Conservation (phyloP, 768 basidiomycete genomes). For the Leccinum longicurvipes region DNA sequence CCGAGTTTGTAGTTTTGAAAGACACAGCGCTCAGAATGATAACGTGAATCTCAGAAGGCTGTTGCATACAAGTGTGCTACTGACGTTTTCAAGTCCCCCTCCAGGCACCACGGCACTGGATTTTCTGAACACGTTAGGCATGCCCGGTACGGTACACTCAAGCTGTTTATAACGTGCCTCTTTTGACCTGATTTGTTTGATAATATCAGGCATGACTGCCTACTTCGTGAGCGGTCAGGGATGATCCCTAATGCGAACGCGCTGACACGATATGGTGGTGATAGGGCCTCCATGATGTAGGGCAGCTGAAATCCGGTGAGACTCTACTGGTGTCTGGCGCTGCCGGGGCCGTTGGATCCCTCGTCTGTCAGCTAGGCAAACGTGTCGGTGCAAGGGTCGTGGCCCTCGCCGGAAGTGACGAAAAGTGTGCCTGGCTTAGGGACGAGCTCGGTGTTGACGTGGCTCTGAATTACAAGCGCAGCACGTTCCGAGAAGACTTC, state of each 20-base stretch:
- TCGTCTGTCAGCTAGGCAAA: conserved; percentile 84
- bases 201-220: conserved; percentile 70
- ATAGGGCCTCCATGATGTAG: conserved; percentile 81
- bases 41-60: conserved; percentile 41
- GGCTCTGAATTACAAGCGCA: conserved; percentile 85
- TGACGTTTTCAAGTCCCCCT: conserved; percentile 41
- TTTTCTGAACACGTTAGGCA: conserved; percentile 77
- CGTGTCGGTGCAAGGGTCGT: conserved; percentile 76
- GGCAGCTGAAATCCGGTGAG: conserved; percentile 78
- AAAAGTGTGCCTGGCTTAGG: conserved; percentile 86
- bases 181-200: background rate
- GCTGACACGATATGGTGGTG: conserved; percentile 1
- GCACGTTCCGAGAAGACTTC: conserved; percentile 68
- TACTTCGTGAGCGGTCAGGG: conserved; percentile 63
- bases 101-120: conserved; percentile 67
- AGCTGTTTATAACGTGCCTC: background rate
- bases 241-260: background rate
- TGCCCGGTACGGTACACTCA: conserved; percentile 48
- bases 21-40: conserved; percentile 52
- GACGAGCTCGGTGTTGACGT: conserved; percentile 79
- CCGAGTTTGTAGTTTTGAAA: conserved; percentile 64
- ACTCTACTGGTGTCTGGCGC: conserved; percentile 86
- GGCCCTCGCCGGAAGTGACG: conserved; percentile 79
- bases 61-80: background rate
- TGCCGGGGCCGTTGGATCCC: conserved; percentile 84